Evolutionary conservation across 805 yeast species (phyloP), one percentile per base, ranked within the genome.

Genomic region (Lipomyces sp.): DNA sequence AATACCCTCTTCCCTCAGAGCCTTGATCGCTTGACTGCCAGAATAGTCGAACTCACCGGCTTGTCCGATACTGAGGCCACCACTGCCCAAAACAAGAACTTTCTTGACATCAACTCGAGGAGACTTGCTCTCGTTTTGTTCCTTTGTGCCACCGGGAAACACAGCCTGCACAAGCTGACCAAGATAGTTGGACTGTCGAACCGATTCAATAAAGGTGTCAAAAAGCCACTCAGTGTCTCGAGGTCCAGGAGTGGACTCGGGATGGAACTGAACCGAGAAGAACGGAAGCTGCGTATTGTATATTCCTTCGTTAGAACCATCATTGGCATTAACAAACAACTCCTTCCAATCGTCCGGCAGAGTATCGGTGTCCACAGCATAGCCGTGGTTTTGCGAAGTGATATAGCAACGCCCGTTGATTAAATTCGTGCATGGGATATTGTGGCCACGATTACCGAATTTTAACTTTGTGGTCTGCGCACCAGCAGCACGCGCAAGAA

Each of bases 11-110:
- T 95, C 98, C 80, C 92, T 94, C 81, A 95, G 84, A 57, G 99
- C 99, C 81, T 95, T 95, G 81, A 95, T 95, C 66, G 99, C 99
- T 82, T 95, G 99, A 64, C 97, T 92, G 76, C 99, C 99, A 57
- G 98, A 92, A 82, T 95, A 95, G 79, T 95, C 99, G 76, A 95
- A 95, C 81, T 95, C 99, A 80, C 99, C 99, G 71, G 99, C 99
- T 83, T 95, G 99, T 72, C 99, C 99, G 77, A 95, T 95, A 64
- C 97, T 90, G 75, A 95, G 84, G 78, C 99, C 99, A 83, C 99
- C 99, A 61, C 98, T 93, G 75, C 99, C 99, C 75, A 95, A 85
- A 65, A 92, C 94, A 72, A 92, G 85, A 60, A 92, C 97, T 81
- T 95, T 95, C 85, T 92, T 92, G 74, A 89, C 96, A 65, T 89